Evolutionary conservation across 495 filamentous ascomycete species (phyloP), one percentile per base, ranked within the genome.

Genomic region (Penicillium robsamsonii): DNA sequence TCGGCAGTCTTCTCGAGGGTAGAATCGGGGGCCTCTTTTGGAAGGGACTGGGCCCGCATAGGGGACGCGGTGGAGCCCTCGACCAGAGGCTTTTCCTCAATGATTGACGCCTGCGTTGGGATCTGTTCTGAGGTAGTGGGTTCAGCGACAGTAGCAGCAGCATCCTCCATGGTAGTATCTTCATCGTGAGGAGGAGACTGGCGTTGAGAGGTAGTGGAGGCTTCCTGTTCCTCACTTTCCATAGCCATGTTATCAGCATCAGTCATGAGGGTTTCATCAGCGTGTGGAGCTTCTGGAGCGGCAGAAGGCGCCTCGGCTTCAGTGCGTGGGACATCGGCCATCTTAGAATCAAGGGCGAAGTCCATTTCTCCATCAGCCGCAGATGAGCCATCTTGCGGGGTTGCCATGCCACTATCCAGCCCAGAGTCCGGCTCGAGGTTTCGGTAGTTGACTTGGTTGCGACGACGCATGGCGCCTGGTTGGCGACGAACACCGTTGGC

Each of bases 371-470:
- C 71, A 37, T 86, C 80, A 37, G 73, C 71, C 33, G 81, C 68
- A 17, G 75, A 82, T 13, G 76, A 81, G 11, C 68, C 74, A 3
- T 77, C 75, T 47, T 72, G 66, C 12, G 78, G 81, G 2, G 84
- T 85, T 5, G 75, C 77, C 42, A 80, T 78, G 10, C 84, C 81
- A 63, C 84, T 87, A 37, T 87, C 84, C 31, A 81, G 70, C 11
- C 87, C 87, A 60, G 84, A 87, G 50, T 90, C 88, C 3, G 76
- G 72, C 46, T 86, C 83, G 22, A 85, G 69, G 60, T 89, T 84
- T 31, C 84, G 77, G 70, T 84, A 92, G 61, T 89, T 91, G 62
- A 83, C 80, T 51, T 91, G 88, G 45, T 87, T 85, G 40, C 84
- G 73, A 42, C 85, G 79, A 55, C 84, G 80, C 48, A 77, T 73